Percentiles rank a stretch among this genome's conserved stretches.
Evolutionary conservation across 2,329 filamentous ascomycete species (phyloP).

Genomic region (Claviceps capensis): DNA sequence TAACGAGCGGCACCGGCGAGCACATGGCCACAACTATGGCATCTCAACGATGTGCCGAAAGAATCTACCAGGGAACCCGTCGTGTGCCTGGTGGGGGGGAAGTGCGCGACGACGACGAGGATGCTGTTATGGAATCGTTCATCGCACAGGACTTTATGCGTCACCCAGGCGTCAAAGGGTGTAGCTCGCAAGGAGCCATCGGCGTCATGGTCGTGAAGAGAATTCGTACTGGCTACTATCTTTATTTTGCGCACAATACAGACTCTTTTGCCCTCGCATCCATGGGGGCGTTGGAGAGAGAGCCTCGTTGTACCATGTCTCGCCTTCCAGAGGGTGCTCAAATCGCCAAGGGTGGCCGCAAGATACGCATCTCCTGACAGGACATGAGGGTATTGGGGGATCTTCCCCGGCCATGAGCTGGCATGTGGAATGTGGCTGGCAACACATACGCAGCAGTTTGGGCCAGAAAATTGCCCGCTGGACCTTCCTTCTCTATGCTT

Average conservation of each 20-base stretch:
- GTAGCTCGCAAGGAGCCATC: conserved; percentile 74
- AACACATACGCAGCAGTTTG: background rate
- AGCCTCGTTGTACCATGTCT: conserved; percentile 78
- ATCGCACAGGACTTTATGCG: conserved; percentile 85
- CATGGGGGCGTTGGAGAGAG: conserved; percentile 66
- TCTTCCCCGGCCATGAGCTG: background rate
- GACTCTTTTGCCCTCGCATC: conserved; percentile 78
- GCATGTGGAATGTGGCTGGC: background rate
- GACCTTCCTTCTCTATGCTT: background rate
- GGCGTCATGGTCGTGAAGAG: conserved; percentile 87
- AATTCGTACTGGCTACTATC: conserved; percentile 56
- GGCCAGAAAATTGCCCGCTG: too few relatives aligned
- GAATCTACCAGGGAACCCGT: conserved; percentile 60
- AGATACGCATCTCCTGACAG: conserved; percentile 23
- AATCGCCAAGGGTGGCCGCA: conserved; percentile 42
- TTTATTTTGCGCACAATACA: conserved; percentile 95
- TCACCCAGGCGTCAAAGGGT: conserved; percentile 71
- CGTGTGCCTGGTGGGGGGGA: conserved; percentile 47
- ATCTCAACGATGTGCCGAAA: conserved; percentile 71
- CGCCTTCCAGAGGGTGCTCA: conserved; percentile 43
- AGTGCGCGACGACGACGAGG: conserved; percentile 60
- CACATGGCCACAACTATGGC: conserved; percentile 96
- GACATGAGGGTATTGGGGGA: background rate
- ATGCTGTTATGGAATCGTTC: conserved; percentile 59
- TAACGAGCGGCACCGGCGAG: conserved; percentile 91